Percentiles rank a stretch among this genome's conserved stretches.
Conservation (phyloP, 2,329 filamentous ascomycete genomes). For the Alternaria triticimaculans region DNA sequence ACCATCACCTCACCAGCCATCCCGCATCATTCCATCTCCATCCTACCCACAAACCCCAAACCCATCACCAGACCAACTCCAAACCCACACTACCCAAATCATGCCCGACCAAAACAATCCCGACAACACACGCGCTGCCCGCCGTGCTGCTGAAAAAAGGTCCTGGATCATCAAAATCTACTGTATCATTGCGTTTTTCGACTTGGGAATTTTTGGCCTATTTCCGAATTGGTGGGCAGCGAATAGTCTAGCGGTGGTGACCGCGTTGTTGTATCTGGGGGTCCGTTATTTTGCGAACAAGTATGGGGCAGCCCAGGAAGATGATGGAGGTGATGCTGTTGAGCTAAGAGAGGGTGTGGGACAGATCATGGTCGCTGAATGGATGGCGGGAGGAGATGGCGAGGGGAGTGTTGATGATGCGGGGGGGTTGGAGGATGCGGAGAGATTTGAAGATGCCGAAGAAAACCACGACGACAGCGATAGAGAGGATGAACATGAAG, state of each 20-base stretch:
- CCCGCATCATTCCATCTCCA: neutral
- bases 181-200: neutral
- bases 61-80: no score
- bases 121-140: neutral
- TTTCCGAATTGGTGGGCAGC: neutral
- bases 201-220: neutral
- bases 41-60: neutral
- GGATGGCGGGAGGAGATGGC: neutral
- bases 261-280: neutral
- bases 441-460: no score
- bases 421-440: neutral
- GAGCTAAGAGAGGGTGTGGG: neutral
- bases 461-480: no score
- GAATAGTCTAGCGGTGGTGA: neutral
- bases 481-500: neutral
- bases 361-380: accelerated
- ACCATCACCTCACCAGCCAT: accelerated
- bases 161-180: neutral
- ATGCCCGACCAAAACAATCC: neutral
- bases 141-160: neutral
- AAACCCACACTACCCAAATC: neutral
- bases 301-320: neutral
- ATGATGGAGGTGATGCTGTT: neutral
- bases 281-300: no score
- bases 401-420: accelerated